Evolutionary conservation across 495 filamentous ascomycete genomes (phyloP).

Genomic region (Chaetomium cochliodes): DNA sequence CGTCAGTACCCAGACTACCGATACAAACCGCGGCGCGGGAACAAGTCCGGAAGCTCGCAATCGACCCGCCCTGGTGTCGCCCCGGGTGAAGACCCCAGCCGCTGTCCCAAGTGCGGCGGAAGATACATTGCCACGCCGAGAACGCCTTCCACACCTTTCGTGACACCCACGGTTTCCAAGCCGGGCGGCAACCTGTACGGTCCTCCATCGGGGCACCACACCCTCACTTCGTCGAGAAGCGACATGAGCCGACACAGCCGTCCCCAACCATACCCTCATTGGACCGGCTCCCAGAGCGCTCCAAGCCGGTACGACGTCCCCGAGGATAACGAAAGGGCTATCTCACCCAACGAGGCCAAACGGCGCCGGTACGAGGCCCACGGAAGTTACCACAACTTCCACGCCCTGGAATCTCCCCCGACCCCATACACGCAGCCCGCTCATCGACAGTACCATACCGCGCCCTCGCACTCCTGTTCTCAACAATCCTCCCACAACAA

Average conservation of each 20-base stretch:
- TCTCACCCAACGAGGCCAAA: constrained; percentile 55
- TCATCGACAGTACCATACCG: neutral
- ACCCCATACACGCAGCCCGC: constrained; percentile 7
- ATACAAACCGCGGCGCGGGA: constrained; percentile 81
- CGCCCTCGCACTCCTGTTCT: constrained; percentile 2
- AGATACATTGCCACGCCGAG: constrained; percentile 59
- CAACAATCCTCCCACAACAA: constrained; percentile 24
- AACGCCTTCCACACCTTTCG: constrained; percentile 54
- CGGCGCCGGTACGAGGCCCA: constrained; percentile 53
- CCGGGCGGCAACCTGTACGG: constrained; percentile 30
- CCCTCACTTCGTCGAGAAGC: constrained; percentile 13
- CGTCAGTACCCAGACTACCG: constrained; percentile 90
- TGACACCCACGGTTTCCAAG: constrained; percentile 34
- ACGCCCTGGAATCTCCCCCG: constrained; percentile 25
- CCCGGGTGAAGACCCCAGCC: constrained; percentile 45
- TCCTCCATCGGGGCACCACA: constrained; percentile 24
- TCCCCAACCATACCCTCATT: neutral
- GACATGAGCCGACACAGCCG: constrained; percentile 13
- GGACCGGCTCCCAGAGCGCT: constrained; percentile 7
- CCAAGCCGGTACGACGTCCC: constrained; percentile 26
- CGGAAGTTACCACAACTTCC: constrained; percentile 29
- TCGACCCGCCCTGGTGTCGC: constrained; percentile 36
- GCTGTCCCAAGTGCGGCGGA: constrained; percentile 63
- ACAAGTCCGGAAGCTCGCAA: constrained; percentile 40
- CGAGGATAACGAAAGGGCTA: constrained; percentile 44